Conservation (phyloP, 352 stramenopile genomes). For the Pythium rishiriense region DNA sequence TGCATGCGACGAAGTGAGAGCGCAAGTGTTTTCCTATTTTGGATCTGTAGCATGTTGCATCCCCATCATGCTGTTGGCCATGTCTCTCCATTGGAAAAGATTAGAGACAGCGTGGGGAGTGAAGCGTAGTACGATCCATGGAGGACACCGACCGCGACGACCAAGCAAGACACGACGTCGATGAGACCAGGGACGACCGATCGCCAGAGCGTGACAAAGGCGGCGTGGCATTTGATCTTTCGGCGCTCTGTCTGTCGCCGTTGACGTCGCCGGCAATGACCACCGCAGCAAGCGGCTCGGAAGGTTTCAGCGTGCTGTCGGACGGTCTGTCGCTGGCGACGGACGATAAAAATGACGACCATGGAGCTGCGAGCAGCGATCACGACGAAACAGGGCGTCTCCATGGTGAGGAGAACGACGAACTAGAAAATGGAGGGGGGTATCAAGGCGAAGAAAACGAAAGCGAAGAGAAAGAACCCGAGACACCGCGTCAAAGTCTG, state of each 20-base stretch:
- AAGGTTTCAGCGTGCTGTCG: neutral
- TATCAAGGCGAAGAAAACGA: too few species aligned
- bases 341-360: constrained; percentile 10
- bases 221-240: constrained; percentile 3
- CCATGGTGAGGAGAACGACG: too few species aligned
- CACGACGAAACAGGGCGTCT: neutral
- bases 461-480: too few species aligned
- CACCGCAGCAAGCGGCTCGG: neutral
- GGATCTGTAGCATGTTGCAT: neutral
- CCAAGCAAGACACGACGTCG: neutral
- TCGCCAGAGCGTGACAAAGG: neutral
- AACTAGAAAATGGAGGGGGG: too few species aligned
- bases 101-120: too few species aligned
- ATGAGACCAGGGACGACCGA: constrained; percentile 1
- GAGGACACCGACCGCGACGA: neutral
- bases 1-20: neutral
- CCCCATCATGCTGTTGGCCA: neutral
- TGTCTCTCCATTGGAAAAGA: neutral
- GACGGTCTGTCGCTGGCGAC: constrained; percentile 2
- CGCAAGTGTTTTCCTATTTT: neutral
- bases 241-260: constrained; percentile 14
- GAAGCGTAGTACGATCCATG: too few species aligned
- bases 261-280: constrained; percentile 17
- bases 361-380: neutral
- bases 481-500: too few species aligned